Base-by-base conservation (phyloP, 495 filamentous ascomycete genomes). In the Tuber umbilicatum region DNA sequence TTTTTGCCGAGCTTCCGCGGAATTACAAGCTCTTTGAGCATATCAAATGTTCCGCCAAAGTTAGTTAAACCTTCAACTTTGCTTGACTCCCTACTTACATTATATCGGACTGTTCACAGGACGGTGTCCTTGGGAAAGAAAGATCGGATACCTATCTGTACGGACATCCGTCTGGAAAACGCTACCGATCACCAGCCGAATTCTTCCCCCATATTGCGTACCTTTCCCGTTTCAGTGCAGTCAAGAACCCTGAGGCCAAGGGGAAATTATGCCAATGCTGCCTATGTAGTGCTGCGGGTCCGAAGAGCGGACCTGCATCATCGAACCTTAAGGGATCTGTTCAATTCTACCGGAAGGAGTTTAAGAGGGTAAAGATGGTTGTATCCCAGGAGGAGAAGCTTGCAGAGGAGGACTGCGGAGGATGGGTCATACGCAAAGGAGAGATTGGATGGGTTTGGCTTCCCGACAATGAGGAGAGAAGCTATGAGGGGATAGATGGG, bases 191-290 rank as follows among this genome's bases (percentile, higher is more conserved):
- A 72, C 87, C 88, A 0, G 83, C 82, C 23, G 88, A 90, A 68
- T 90, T 90, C 83, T 87, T 89, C 70, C 87, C 86, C 17, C 89
- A 90, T 78, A 81, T 90, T 0, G 76, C 89, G 0, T 87, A 89
- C 86, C 85, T 90, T 0, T 81, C 83, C 37, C 39, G 41, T 31
- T 40, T 38, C 71, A 73, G 31, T 35, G 21, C 43, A 16, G n/a
- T 4, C 16, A 23, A 45, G 14, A 35, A 16, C 60, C 39, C 37
- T 21, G 74, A 68, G 1, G 67, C 76, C 23, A 68, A 79, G 21
- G 45, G 23, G 14, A 73, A 47, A n/a, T 40, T 47, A 38, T 81
- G 80, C 42, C 6, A 4, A 7, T 81, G 79, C 38, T 74, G 73
- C 42, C 55, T 71, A 37, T 74, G 77, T 37, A 31, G 50, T 17